Evolutionary conservation across 1,284 basidiomycete species (phyloP).

Genomic region (Ustilago loliicola): DNA sequence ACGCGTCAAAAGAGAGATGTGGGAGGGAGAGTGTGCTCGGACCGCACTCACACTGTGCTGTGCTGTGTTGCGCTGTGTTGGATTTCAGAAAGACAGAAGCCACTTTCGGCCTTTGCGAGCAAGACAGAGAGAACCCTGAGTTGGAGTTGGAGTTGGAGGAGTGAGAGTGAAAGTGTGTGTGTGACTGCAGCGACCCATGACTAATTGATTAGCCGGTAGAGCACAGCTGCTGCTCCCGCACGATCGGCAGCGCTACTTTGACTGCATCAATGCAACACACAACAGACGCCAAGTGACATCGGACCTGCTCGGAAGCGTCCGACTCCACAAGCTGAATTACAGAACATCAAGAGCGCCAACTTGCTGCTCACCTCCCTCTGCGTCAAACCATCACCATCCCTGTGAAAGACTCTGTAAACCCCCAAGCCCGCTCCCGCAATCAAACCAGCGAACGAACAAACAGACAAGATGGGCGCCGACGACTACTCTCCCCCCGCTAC

Average conservation of each 20-base stretch:
- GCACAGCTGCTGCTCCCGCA: slow-evolving; percentile 1
- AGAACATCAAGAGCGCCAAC: neutral
- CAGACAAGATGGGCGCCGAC: slow-evolving; percentile 49
- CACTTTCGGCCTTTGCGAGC: slow-evolving; percentile 2
- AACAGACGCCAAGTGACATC: slow-evolving; percentile 14
- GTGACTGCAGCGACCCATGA: slow-evolving; percentile 15
- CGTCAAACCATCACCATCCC: slow-evolving; percentile 8
- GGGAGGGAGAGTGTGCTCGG: slow-evolving; percentile 15
- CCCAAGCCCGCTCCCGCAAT: neutral
- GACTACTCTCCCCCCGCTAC: slow-evolving; percentile 62
- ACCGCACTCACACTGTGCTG: slow-evolving; percentile 11
- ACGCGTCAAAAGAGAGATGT: slow-evolving; percentile 8
- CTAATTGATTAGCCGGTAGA: slow-evolving; percentile 25
- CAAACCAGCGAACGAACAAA: neutral
- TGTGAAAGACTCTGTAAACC: neutral
- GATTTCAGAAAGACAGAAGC: neutral
- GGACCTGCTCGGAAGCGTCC: slow-evolving; percentile 27
- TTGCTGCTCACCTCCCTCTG: neutral
- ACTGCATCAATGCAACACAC: neutral
- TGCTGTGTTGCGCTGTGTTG: neutral
- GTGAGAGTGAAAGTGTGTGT: neutral
- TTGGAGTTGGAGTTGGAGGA: neutral
- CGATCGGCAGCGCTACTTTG: slow-evolving; percentile 15
- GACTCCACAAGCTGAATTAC: neutral
- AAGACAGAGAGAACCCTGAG: slow-evolving; percentile 8